Percentiles rank a stretch among this genome's conserved stretches.
Conservation (phyloP, 257 asterid species). For the Orobanche coerulescens region DNA sequence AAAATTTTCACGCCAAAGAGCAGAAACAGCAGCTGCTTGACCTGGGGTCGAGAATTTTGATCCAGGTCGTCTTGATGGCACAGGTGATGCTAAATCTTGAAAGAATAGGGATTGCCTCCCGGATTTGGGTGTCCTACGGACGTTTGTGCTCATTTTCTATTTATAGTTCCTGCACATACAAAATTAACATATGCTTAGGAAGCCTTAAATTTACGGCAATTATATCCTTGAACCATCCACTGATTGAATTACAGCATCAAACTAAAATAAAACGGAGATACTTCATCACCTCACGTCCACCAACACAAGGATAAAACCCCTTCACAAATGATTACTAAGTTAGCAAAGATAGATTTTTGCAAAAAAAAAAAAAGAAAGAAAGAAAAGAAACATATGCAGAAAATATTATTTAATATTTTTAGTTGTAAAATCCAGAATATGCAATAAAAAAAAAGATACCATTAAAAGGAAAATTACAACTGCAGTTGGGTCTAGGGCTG, state of each 20-base stretch:
- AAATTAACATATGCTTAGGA: neutral
- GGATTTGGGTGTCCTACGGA: slow-evolving; percentile 62
- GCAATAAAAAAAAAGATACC: no score
- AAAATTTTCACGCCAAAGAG: slow-evolving; percentile 93
- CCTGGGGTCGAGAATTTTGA: slow-evolving; percentile 71
- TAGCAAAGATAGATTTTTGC: no score
- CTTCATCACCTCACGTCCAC: no score
- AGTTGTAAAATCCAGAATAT: no score
- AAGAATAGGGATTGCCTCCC: slow-evolving; percentile 80
- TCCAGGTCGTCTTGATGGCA: slow-evolving; percentile 62
- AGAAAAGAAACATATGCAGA: no score
- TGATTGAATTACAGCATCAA: neutral
- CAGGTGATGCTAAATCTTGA: slow-evolving; percentile 84
- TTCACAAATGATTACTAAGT: no score
- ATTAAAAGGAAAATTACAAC: no score
- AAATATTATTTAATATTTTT: no score
- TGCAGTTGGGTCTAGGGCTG: no score
- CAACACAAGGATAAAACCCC: no score
- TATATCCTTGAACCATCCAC: neutral
- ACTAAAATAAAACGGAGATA: neutral
- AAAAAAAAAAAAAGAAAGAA: no score
- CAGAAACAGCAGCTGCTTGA: slow-evolving; percentile 94
- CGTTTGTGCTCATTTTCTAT: slow-evolving; percentile 46
- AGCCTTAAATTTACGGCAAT: neutral
- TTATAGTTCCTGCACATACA: slow-evolving; percentile 23